phyloP scores from a whole-genome alignment of 306 rosid genomes.

The Begonia masoniana region DNA sequence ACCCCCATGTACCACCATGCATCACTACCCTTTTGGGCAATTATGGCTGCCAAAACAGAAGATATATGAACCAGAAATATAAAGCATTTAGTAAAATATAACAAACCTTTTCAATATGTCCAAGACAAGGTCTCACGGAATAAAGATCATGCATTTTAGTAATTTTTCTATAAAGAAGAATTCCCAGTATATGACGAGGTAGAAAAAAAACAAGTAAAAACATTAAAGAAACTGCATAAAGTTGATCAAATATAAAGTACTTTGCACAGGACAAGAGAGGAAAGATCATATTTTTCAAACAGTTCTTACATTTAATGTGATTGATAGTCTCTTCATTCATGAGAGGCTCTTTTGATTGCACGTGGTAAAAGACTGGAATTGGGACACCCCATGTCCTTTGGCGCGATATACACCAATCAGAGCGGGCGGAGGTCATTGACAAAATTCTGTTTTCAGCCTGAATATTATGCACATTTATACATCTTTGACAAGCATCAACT shows the following conservation, averaged over 20 bases:
- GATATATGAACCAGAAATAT: constrained; percentile 4
- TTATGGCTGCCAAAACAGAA: constrained; percentile 49
- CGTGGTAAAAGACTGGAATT: constrained; percentile 92
- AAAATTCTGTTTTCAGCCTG: constrained; percentile 96
- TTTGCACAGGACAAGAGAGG: no score
- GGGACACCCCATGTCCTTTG: constrained; percentile 99
- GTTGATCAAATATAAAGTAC: no score
- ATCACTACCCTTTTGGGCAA: constrained; percentile 91
- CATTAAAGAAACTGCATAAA: no score
- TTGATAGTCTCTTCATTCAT: constrained; percentile 84
- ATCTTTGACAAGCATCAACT: background rate
- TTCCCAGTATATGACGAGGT: no score
- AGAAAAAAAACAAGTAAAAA: no score
- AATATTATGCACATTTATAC: constrained; percentile 4
- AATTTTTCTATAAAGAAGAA: no score
- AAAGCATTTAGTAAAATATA: constrained; percentile 1
- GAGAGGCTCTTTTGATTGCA: constrained; percentile 73
- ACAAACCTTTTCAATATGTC: background rate
- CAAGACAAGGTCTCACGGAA: no score
- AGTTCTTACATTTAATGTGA: constrained; percentile 61
- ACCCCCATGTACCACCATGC: constrained; percentile 99
- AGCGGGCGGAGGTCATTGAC: constrained; percentile 82
- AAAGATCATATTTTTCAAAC: background rate
- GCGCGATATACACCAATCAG: constrained; percentile 98
- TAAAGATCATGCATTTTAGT: no score